Conservation (phyloP, 140 eudicot species). For the Senecio squalidus region DNA sequence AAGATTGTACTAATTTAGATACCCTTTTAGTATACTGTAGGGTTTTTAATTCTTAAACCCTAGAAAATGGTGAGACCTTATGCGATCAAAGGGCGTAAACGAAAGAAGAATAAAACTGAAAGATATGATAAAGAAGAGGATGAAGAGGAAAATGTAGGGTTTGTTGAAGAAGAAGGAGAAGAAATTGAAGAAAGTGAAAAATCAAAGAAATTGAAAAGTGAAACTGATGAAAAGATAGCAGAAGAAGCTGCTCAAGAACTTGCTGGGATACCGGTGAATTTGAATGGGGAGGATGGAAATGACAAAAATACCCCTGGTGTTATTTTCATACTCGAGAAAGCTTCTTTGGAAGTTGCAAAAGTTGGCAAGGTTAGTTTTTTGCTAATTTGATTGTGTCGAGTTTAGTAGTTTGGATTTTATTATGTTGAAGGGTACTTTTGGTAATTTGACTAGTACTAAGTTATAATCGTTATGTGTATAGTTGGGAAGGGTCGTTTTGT, state of each 20-base stretch:
- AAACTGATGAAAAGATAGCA: conserved; percentile 41
- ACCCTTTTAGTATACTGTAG: too few species aligned
- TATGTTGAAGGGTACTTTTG: too few species aligned
- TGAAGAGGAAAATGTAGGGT: conserved; percentile 29
- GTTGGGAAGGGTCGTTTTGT: too few species aligned
- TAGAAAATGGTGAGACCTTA: conserved; percentile 63
- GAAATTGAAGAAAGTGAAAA: conserved; percentile 15
- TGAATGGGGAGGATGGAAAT: conserved; percentile 25
- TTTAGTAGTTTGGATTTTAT: background rate
- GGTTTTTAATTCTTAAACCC: background rate
- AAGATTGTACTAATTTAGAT: background rate
- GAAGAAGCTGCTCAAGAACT: conserved; percentile 44
- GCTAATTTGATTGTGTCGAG: background rate
- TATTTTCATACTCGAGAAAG: conserved; percentile 73
- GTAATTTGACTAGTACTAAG: too few species aligned
- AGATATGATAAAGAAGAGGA: conserved; percentile 53
- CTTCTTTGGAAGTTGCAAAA: conserved; percentile 90
- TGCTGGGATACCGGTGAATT: conserved; percentile 63
- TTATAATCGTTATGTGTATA: too few species aligned
- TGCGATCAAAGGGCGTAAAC: conserved; percentile 68
- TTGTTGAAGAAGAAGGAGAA: conserved; percentile 30
- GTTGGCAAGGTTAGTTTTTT: conserved; percentile 81
- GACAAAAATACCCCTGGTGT: conserved; percentile 53
- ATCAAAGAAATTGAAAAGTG: conserved; percentile 30
- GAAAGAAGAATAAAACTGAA: conserved; percentile 60